Base-by-base conservation (phyloP, 2,329 filamentous ascomycete species). In the Cladosporium sp. region DNA sequence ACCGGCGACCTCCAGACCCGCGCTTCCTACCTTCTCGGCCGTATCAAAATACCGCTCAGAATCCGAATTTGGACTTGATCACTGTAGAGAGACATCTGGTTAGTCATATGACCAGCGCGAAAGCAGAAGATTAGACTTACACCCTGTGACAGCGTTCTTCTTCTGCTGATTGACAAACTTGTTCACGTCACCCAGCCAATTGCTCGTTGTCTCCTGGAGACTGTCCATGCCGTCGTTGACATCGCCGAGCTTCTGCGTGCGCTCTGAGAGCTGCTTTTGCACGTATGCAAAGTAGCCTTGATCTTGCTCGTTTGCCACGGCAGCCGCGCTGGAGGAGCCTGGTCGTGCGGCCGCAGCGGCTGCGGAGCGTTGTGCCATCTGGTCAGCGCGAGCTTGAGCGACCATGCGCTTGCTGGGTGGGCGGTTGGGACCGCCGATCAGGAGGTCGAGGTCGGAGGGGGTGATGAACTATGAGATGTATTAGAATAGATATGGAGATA, bases 91-190 rank as follows among this genome's bases (percentile, higher is more conserved):
- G 11, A 51, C 15, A 51, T n/a, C 39, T n/a, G 30, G 60, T 64
- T 49, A 62, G 45, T 47, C 1, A 47, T 49, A 19, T 19, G 11
- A 5, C n/a, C 4, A 38, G 11, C 30, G 30, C 8, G 11, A 34
- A 19, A 20, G 7, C 15, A 19, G 14, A 12, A 30, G 5, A 17
- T 19, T 9, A 28, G 20, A 71, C 68, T 70, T 62, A 70, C 69
- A 59, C 17, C 92, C 90, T 65, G 95, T 75, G 14, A 96, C 79
- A 64, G 94, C 79, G 63, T 90, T 92, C 71, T 86, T 84, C 82
- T 97, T 97, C 78, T 97, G 93, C 76, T 87, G 88, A 59, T 81
- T 83, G 4, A 96, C 87, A 73, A 84, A 97, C 73, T 96, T 97
- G 68, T 84, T 88, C 55, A 96, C 92, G 70, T 96, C 92, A 34